Evolutionary conservation across 306 rosid species (phyloP), one percentile per base, ranked within the genome.

Genomic region (Sphenostylis stenocarpa): DNA sequence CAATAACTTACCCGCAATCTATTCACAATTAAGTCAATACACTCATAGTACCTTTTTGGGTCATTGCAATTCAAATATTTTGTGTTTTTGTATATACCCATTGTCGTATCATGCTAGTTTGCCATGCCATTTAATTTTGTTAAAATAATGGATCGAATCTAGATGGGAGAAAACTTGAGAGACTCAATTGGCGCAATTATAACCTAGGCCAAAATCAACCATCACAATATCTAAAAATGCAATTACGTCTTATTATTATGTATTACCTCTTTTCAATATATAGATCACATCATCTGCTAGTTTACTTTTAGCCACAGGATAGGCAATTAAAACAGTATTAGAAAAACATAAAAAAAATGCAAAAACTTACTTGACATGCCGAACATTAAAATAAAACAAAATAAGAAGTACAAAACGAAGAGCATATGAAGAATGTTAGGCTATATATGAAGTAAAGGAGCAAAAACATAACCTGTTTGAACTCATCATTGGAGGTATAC

Each of bases 401-500:
- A 39, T 38, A 20, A 51, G 70, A 53, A 28, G 7, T 29, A 41
- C 15, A 11, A 26, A 38, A 20, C 23, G 3, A 70, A 13, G 17
- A 28, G 77, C 31, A 61, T 0, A 10, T 0, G 29, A 21, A 20
- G 10, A 52, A 52, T 8, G 14, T 6, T 10, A 52, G 11, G 28
- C 0, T 10, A 52, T 52, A 52, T 9, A 52, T 4, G 60, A 53
- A 53, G 51, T 5, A 53, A 21, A 53, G 31, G 7, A 10, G 48
- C 61, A n/a, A 5, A 47, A n/a, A 6, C 9, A 57, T 14, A 47
- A 91, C 98, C 98, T 90, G 95, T 87, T 92, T 95, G 84, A 95
- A 95, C 76, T 92, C 97, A 9, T 95, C 98, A 79, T 95, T 91
- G 63, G 92, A 84, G 76, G 85, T 78, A 67, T 86, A 92, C 38